Conservation (phyloP, 2,329 filamentous ascomycete genomes). For the Neofusicoccum kwambonambiense region DNA sequence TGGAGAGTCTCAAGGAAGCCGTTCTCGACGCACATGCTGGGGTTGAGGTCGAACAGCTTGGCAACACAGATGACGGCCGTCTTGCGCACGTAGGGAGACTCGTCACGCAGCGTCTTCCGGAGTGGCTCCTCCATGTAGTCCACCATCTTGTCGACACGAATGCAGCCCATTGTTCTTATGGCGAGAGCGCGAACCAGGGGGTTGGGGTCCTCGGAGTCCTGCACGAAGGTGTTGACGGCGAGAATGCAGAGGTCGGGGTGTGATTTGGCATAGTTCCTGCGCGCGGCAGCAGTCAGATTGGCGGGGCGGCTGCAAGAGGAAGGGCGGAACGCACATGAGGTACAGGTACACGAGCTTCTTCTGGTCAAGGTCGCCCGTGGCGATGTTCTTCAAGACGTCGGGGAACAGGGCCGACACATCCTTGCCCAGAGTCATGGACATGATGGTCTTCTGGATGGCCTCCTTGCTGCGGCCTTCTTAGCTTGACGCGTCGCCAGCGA, state of each 20-base stretch:
- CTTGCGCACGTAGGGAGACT: conserved; percentile 97
- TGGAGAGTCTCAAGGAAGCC: conserved; percentile 92
- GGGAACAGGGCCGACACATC: conserved; percentile 97
- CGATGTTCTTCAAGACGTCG: conserved; percentile 98
- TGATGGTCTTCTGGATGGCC: conserved; percentile 99
- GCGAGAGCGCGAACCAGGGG: conserved; percentile 91
- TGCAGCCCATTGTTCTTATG: conserved; percentile 98
- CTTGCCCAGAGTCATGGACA: conserved; percentile 99
- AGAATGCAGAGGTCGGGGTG: conserved; percentile 98
- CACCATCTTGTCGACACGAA: conserved; percentile 98
- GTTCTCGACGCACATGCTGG: conserved; percentile 89
- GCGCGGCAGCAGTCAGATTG: conserved; percentile 18
- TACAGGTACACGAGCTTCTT: conserved; percentile 99
- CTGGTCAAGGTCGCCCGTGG: conserved; percentile 89
- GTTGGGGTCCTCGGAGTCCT: conserved; percentile 98
- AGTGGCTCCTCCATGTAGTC: conserved; percentile 99
- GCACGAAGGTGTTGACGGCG: conserved; percentile 97
- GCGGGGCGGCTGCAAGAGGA: neutral
- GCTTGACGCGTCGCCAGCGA: conserved; percentile 24
- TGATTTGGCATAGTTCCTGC: conserved; percentile 98
- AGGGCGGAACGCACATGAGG: conserved; percentile 67
- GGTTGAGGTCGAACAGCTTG: conserved; percentile 95
- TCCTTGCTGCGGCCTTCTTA: conserved; percentile 67
- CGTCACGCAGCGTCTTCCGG: conserved; percentile 91
- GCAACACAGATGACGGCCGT: conserved; percentile 97